Percentiles rank a stretch among this genome's conserved stretches.
Evolutionary conservation across 148 eudicot genomes (phyloP).

Genomic region (Rhododendron kiyosumense): DNA sequence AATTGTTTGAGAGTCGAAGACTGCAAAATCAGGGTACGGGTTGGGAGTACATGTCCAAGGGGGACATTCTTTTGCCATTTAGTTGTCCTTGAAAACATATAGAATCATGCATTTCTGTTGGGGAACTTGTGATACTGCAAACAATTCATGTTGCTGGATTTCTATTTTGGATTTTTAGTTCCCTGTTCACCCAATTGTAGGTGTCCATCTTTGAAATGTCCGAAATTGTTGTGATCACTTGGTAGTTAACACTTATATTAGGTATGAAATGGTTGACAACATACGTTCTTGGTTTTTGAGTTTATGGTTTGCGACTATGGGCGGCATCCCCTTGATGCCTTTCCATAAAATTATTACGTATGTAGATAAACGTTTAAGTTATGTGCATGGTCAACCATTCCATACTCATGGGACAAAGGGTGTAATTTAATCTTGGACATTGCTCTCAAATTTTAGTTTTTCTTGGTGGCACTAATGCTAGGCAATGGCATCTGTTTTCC

Average conservation of each 20-base stretch:
- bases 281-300: neutral
- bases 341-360: neutral
- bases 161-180: neutral
- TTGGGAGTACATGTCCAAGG: neutral
- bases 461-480: neutral
- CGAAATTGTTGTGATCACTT: neutral
- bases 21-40: neutral
- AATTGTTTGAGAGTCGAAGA: neutral
- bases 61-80: neutral
- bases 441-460: neutral
- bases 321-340: neutral
- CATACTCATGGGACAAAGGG: neutral
- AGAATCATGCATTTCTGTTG: neutral
- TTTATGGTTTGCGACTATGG: neutral
- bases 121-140: neutral
- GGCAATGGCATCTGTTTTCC: constrained; percentile 14
- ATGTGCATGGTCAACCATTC: neutral
- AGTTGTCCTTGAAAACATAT: neutral
- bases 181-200: neutral
- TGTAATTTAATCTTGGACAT: neutral
- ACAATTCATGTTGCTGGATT: neutral
- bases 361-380: neutral
- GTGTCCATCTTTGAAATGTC: neutral
- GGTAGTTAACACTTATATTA: neutral
- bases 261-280: neutral